These are phyloP conservation scores for Schoenoplectus triqueter DNA, from an alignment of 202 grass and related monocot genomes.

Conservation along the genomic window DNA sequence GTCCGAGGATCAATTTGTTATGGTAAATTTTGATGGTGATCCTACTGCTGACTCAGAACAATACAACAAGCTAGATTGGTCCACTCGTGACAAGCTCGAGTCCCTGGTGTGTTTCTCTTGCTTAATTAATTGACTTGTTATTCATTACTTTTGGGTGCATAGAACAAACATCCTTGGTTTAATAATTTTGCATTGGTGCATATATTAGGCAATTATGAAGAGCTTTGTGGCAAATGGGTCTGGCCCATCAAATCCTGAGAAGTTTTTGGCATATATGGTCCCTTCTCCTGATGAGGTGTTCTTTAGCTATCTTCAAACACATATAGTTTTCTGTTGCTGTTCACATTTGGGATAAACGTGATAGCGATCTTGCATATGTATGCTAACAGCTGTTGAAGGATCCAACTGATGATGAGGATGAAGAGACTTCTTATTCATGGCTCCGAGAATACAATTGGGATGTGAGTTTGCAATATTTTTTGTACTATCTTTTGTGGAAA, in stretches of 20 bases:
- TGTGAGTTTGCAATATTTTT: constrained; percentile 51
- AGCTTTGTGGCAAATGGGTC: constrained; percentile 83
- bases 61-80: constrained; percentile 75
- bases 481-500: not conserved
- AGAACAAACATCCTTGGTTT: constrained; percentile 14
- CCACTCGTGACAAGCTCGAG: constrained; percentile 72
- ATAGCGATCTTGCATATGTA: constrained; percentile 39
- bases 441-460: constrained; percentile 97
- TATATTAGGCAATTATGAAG: constrained; percentile 87
- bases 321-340: constrained; percentile 37
- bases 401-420: constrained; percentile 66
- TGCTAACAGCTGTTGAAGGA: constrained; percentile 70
- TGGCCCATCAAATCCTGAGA: constrained; percentile 77
- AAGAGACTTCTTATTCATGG: constrained; percentile 87
- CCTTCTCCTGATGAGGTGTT: constrained; percentile 77
- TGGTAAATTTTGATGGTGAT: constrained; percentile 99
- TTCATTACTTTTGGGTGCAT: constrained; percentile 11
- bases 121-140: constrained; percentile 24
- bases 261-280: constrained; percentile 96
- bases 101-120: constrained; percentile 57
- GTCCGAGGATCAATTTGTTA: constrained; percentile 86
- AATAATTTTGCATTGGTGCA: constrained; percentile 20
- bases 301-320: constrained; percentile 24
- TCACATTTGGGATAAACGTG: constrained; percentile 27
- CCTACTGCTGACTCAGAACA: constrained; percentile 94